Percentiles rank a stretch among this genome's conserved stretches.
phyloP scores from a whole-genome alignment of 441 rosid genomes.

The Gossypium laxum region DNA sequence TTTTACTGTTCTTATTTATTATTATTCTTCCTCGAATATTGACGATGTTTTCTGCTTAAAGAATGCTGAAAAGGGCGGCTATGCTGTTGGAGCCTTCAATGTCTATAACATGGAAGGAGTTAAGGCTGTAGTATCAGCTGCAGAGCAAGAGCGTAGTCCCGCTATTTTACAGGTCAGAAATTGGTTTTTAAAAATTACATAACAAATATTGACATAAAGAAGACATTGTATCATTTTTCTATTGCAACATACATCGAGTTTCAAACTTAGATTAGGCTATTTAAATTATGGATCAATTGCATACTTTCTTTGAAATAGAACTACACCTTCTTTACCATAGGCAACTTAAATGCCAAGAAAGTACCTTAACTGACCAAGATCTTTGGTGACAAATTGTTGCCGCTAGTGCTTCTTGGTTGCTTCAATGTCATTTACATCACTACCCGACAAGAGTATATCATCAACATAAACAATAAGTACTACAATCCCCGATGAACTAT shows the following conservation, averaged over 20 bases:
- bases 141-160: conserved; percentile 86
- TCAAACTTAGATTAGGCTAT: background rate
- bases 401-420: background rate
- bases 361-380: background rate
- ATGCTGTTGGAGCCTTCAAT: conserved; percentile 94
- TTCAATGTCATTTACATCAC: background rate
- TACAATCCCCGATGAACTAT: background rate
- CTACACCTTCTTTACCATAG: background rate
- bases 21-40: conserved; percentile 19
- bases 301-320: background rate
- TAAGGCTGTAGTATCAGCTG: conserved; percentile 88
- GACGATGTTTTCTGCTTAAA: conserved; percentile 23
- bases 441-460: background rate
- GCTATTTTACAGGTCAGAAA: conserved; percentile 75
- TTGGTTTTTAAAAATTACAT: background rate
- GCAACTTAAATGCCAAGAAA: background rate
- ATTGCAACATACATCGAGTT: background rate
- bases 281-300: background rate
- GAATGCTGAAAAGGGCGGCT: conserved; percentile 80
- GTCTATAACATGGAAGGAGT: conserved; percentile 91
- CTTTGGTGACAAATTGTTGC: background rate
- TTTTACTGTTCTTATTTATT: background rate
- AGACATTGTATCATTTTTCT: background rate
- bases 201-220: background rate
- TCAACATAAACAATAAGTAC: background rate